A percentile compares a stretch with the other conserved stretches of the same genome.
phyloP scores from a whole-genome alignment of 768 basidiomycete species.

The Calocybe cyanea region DNA sequence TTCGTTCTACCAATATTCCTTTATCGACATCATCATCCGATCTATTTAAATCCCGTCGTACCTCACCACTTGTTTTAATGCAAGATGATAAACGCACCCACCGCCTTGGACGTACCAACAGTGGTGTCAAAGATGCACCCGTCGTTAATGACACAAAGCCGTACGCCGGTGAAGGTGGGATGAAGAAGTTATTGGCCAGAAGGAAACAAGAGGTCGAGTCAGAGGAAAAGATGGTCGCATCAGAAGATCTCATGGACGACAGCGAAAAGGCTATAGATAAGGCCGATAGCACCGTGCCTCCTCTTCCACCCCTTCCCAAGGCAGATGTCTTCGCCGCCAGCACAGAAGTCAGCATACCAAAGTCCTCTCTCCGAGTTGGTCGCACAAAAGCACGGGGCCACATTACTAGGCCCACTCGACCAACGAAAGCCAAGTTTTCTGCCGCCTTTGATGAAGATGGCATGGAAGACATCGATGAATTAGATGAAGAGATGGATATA shows the following conservation, averaged over 20 bases:
- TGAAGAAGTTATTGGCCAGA: conserved; percentile 71
- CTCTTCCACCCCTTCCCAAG: conserved; percentile 22
- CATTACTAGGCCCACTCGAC: conserved; percentile 50
- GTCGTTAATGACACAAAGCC: conserved; percentile 61
- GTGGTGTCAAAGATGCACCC: conserved; percentile 35
- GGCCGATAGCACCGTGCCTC: conserved; percentile 9
- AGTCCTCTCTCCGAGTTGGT: conserved; percentile 65
- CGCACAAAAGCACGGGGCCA: conserved; percentile 58
- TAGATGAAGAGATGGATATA: conserved; percentile 26
- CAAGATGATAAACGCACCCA: conserved; percentile 50
- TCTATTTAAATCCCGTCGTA: conserved; percentile 55
- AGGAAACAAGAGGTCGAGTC: conserved; percentile 56
- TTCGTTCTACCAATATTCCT: conserved; percentile 34
- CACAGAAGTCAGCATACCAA: conserved; percentile 19
- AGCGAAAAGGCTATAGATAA: conserved; percentile 12
- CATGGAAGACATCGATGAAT: conserved; percentile 37
- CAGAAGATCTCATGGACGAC: conserved; percentile 24
- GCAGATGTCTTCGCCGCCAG: conserved; percentile 31
- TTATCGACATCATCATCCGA: conserved; percentile 39
- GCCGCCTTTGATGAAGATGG: conserved; percentile 55
- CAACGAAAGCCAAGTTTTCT: conserved; percentile 56
- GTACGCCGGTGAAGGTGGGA: conserved; percentile 74
- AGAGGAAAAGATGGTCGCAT: conserved; percentile 17
- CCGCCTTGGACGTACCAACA: conserved; percentile 39
- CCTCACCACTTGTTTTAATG: conserved; percentile 51